Base-by-base conservation (phyloP, 345 rosid species). In the Aquilaria yunnanensis region DNA sequence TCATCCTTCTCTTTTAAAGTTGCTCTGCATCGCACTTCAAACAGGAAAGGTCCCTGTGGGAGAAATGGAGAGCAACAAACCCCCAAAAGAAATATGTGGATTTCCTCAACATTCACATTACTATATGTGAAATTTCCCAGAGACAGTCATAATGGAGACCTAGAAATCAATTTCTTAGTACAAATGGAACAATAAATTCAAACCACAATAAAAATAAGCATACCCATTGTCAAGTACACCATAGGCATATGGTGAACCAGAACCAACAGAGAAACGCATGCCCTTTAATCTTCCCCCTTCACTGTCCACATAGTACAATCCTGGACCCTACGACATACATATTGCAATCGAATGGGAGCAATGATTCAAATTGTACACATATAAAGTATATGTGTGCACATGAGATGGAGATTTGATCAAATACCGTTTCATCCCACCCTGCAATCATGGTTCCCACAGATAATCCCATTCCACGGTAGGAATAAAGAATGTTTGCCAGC, bases 201-300 rank as follows among this genome's bases (percentile, higher is more conserved):
- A 41, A 57, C 12, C 16, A 31, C 23, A 11, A 9, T 9, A 14
- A 14, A 54, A 54, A 65, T 51, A 43, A 11, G 16, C 71, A 66
- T 83, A 95, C 99, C 98, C 98, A 67, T 82, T 87, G 66, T 95
- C 99, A 9, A 95, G 79, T 23, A 95, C 96, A 41, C 99, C 99
- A 59, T 95, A 95, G 34, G 98, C 99, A 70, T 95, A 95, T 13
- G 99, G 99, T 45, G 99, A 95, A 72, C 99, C 99, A 59, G 99
- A 95, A 64, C 98, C 99, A 51, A 91, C 99, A n/a, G 99, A 95
- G 71, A 95, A 95, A 49, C 92, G 81, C 57, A 78, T 82, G 73
- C 99, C 98, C 70, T 95, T 95, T 73, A 91, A 73, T 78, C 99
- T 83, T 77, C 98, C 98, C 54, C 99, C 99, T 66, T 95, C 98